These are phyloP conservation scores for Alternaria atra DNA, from an alignment of 2,329 filamentous ascomycete genomes.

Conservation along the genomic window DNA sequence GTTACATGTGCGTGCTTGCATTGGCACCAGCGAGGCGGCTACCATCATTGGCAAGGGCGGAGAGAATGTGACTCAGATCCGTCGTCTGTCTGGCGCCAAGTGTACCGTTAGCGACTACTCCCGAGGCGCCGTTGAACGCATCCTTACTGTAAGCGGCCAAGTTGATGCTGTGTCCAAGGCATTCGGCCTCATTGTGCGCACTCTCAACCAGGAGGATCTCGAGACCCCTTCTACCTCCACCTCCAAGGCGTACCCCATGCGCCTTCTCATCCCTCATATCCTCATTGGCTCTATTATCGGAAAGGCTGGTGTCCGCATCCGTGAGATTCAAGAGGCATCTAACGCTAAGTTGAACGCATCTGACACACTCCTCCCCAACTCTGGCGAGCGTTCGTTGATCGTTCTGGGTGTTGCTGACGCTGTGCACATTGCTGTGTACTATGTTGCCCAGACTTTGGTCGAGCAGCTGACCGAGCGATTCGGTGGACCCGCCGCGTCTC, in stretches of 20 bases:
- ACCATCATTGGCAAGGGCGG: slow-evolving; percentile 98
- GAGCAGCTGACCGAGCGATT: slow-evolving; percentile 98
- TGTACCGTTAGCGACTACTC: slow-evolving; percentile 99
- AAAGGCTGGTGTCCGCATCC: slow-evolving; percentile 93
- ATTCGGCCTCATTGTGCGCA: slow-evolving; percentile 97
- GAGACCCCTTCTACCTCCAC: slow-evolving; percentile 87
- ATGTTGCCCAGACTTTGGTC: slow-evolving; percentile 95
- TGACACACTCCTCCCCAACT: slow-evolving; percentile 91
- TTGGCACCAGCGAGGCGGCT: slow-evolving; percentile 95
- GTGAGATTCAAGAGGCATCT: slow-evolving; percentile 97
- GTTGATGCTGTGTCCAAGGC: slow-evolving; percentile 99
- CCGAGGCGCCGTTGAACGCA: slow-evolving; percentile 95
- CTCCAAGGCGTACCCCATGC: slow-evolving; percentile 96
- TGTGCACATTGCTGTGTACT: slow-evolving; percentile 98
- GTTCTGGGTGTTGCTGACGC: slow-evolving; percentile 98
- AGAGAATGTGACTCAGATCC: slow-evolving; percentile 97
- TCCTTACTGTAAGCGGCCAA: slow-evolving; percentile 94
- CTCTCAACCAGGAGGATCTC: slow-evolving; percentile 94
- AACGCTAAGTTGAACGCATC: slow-evolving; percentile 96
- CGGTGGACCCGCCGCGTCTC: slow-evolving; percentile 93
- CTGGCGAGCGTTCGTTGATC: slow-evolving; percentile 95
- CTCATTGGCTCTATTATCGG: slow-evolving; percentile 99
- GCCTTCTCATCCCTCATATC: slow-evolving; percentile 94
- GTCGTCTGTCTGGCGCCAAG: slow-evolving; percentile 93
- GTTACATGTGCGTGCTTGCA: slow-evolving; percentile 97